A percentile compares a stretch with the other conserved stretches of the same genome.
These are phyloP conservation scores for Tetrapyrgos nigripes DNA, from an alignment of 1,284 basidiomycete species.

Conservation along the genomic window DNA sequence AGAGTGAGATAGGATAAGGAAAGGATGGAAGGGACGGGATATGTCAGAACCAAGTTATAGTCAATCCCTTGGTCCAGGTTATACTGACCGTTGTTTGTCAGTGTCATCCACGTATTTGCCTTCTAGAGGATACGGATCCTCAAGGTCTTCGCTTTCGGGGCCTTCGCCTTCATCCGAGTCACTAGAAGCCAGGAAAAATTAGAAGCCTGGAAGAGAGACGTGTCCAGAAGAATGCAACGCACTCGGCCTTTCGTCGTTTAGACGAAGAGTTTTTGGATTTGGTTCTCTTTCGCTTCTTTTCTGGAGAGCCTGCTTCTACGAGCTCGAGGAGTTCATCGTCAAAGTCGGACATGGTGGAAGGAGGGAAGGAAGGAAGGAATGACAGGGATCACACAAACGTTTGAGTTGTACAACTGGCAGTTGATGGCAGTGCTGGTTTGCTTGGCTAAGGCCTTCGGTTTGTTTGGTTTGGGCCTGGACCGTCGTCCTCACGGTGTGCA, in stretches of 20 bases:
- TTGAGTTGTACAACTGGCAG: no score
- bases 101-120: conserved; percentile 87
- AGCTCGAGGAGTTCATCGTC: conserved; percentile 60
- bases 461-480: no score
- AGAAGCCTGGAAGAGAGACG: conserved; percentile 11
- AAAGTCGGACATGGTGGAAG: conserved; percentile 67
- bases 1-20: no score
- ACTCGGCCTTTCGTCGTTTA: conserved; percentile 51
- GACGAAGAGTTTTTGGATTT: conserved; percentile 37
- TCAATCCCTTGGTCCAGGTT: conserved; percentile 1
- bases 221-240: conserved; percentile 30
- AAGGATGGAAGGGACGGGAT: no score
- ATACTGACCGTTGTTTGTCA: conserved; percentile 79
- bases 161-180: conserved; percentile 57
- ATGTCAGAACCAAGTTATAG: conserved; percentile 19
- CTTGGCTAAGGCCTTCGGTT: no score
- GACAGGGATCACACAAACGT: no score
- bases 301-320: conserved; percentile 36
- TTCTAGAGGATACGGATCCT: conserved; percentile 89
- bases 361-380: not conserved
- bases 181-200: conserved; percentile 13
- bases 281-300: conserved; percentile 46
- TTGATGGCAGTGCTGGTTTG: no score
- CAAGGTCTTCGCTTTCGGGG: conserved; percentile 59
- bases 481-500: no score